Percentiles rank a stretch among this genome's conserved stretches.
These are phyloP conservation scores for Candida patagonica DNA, from an alignment of 805 yeast genomes.

Conservation along the genomic window DNA sequence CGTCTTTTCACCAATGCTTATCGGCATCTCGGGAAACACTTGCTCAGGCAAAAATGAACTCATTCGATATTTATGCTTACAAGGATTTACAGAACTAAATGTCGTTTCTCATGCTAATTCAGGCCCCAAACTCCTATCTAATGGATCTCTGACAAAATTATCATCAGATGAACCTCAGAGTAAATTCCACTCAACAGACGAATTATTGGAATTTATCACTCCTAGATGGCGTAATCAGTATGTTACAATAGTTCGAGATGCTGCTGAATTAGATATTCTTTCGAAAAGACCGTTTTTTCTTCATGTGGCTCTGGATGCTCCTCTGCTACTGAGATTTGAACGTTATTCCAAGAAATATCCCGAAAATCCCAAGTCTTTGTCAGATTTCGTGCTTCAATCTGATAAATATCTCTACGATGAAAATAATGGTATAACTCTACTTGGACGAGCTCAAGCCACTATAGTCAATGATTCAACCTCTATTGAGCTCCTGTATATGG, in stretches of 20 bases:
- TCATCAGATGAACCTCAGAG: too few species aligned
- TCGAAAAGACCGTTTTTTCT: slow-evolving; percentile 74
- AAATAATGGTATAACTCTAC: slow-evolving; percentile 29
- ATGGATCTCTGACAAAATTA: too few species aligned
- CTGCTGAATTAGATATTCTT: slow-evolving; percentile 37
- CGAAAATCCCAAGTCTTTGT: slow-evolving; percentile 15
- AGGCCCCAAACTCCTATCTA: neutral
- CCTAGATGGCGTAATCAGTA: slow-evolving; percentile 52
- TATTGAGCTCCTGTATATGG: slow-evolving; percentile 30
- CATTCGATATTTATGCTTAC: slow-evolving; percentile 44
- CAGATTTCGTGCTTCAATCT: slow-evolving; percentile 30
- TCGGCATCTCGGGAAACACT: slow-evolving; percentile 65
- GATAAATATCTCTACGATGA: slow-evolving; percentile 25
- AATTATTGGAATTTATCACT: slow-evolving; percentile 54
- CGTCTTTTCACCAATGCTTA: slow-evolving; percentile 39
- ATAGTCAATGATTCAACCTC: slow-evolving; percentile 43
- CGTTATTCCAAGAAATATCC: slow-evolving; percentile 7
- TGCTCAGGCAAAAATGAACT: slow-evolving; percentile 61
- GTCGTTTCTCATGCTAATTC: neutral
- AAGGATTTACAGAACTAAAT: slow-evolving; percentile 39
- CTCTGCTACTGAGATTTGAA: slow-evolving; percentile 26
- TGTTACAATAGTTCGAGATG: slow-evolving; percentile 45
- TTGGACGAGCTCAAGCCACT: slow-evolving; percentile 44
- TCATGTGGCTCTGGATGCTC: slow-evolving; percentile 71
- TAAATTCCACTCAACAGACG: slow-evolving; percentile 33